Evolutionary conservation across 192 early-diverging fungal genomes (phyloP).

Genomic region (Umbelopsis isabellina): DNA sequence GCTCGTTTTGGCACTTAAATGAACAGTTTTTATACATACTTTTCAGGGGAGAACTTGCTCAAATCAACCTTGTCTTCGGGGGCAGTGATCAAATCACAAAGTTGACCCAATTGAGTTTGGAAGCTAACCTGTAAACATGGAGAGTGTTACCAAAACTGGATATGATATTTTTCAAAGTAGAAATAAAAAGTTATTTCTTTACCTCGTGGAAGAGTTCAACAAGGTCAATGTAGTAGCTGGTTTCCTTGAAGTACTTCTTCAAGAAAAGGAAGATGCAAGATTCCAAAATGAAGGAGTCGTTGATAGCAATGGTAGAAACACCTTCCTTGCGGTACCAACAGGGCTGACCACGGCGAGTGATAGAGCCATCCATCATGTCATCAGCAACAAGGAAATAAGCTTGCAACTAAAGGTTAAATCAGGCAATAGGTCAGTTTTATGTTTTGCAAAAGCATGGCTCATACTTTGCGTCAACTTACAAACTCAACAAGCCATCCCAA

Average conservation of each 20-base stretch:
- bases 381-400: conserved; percentile 98
- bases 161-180: conserved; percentile 19
- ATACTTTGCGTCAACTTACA: conserved; percentile 52
- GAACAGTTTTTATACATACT: conserved; percentile 52
- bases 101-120: conserved; percentile 97
- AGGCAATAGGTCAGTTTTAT: not conserved
- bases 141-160: conserved; percentile 10
- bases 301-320: conserved; percentile 92
- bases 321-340: conserved; percentile 92
- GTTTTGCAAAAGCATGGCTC: not conserved
- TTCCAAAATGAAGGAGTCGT: conserved; percentile 95
- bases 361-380: conserved; percentile 98
- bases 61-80: conserved; percentile 96
- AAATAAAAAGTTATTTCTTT: not conserved
- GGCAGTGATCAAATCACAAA: conserved; percentile 97
- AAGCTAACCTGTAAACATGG: conserved; percentile 64
- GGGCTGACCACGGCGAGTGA: conserved; percentile 94
- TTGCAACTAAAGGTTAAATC: conserved; percentile 73
- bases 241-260: conserved; percentile 90
- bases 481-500: conserved; percentile 96
- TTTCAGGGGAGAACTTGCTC: conserved; percentile 86
- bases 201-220: conserved; percentile 94
- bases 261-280: conserved; percentile 90
- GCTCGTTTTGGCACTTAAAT: not conserved
- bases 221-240: conserved; percentile 88